Evolutionary conservation across 2,329 filamentous ascomycete genomes (phyloP).

Genomic region (Beauveria medogensis): DNA sequence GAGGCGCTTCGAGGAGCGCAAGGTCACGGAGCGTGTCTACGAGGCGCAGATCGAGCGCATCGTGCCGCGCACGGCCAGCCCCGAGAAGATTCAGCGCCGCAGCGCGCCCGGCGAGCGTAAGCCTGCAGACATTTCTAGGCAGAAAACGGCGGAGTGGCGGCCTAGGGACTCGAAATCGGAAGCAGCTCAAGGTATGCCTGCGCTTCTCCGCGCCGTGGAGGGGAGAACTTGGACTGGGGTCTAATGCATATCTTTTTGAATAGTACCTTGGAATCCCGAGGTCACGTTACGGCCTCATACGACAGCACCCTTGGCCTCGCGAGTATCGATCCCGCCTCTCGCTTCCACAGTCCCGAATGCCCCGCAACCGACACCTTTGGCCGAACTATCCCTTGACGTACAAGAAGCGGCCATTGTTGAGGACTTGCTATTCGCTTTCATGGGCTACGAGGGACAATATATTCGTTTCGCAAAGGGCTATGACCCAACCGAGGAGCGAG

Average conservation of each 20-base stretch:
- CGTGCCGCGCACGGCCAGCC: conserved; percentile 51
- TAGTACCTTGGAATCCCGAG: conserved; percentile 67
- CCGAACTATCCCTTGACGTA: conserved; percentile 64
- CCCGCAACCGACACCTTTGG: conserved; percentile 61
- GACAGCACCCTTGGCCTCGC: conserved; percentile 62
- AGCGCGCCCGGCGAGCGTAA: conserved; percentile 29
- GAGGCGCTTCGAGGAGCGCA: conserved; percentile 41
- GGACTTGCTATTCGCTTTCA: conserved; percentile 88
- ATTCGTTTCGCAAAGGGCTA: conserved; percentile 79
- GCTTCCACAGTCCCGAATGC: conserved; percentile 67
- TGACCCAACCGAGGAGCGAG: conserved; percentile 76
- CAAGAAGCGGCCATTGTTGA: conserved; percentile 86
- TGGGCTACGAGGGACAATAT: conserved; percentile 98
- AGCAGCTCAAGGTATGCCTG: conserved; percentile 39
- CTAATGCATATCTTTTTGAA: conserved; percentile 8
- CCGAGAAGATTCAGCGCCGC: conserved; percentile 44
- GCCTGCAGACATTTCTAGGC: conserved; percentile 27
- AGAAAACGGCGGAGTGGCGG: conserved; percentile 37
- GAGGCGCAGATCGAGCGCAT: conserved; percentile 57
- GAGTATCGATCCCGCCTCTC: conserved; percentile 58
- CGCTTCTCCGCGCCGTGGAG: background rate
- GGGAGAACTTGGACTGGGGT: conserved; percentile 18
- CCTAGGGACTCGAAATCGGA: conserved; percentile 39
- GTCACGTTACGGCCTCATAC: conserved; percentile 63
- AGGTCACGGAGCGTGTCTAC: conserved; percentile 45